These are phyloP conservation scores for Pisolithus orientalis DNA, from an alignment of 768 basidiomycete genomes.

Conservation along the genomic window DNA sequence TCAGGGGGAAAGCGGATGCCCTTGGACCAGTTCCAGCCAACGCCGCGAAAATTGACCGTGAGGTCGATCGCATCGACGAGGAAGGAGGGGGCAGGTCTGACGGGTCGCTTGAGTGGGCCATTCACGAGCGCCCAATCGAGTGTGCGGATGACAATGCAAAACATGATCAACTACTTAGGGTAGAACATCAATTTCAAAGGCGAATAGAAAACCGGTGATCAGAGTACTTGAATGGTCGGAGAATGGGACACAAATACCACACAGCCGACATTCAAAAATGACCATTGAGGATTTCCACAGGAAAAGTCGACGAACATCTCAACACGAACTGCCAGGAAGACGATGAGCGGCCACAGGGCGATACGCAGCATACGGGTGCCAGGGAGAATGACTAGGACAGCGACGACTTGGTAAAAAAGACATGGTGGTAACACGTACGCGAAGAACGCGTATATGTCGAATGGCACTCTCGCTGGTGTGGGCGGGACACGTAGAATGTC, in stretches of 20 bases:
- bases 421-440: conserved; percentile 36
- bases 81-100: background rate
- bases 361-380: conserved; percentile 39
- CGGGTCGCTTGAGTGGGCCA: conserved; percentile 10
- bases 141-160: conserved; percentile 2
- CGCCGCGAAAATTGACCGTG: conserved; percentile 46
- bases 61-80: conserved; percentile 44
- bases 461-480: conserved; percentile 7
- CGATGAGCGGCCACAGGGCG: conserved; percentile 36
- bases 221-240: background rate
- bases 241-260: background rate
- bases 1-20: conserved; percentile 29
- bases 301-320: background rate
- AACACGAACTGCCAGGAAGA: background rate
- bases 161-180: background rate
- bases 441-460: conserved; percentile 28
- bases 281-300: background rate
- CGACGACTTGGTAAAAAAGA: conserved; percentile 41
- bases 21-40: conserved; percentile 21
- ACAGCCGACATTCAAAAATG: background rate
- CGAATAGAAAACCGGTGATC: background rate
- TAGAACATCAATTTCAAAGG: too few species aligned
- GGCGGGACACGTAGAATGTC: too few species aligned
- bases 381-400: conserved; percentile 43
- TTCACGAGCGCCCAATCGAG: conserved; percentile 6